These are phyloP conservation scores for Inonotus hispidus DNA, from an alignment of 1,284 basidiomycete species.

Conservation along the genomic window DNA sequence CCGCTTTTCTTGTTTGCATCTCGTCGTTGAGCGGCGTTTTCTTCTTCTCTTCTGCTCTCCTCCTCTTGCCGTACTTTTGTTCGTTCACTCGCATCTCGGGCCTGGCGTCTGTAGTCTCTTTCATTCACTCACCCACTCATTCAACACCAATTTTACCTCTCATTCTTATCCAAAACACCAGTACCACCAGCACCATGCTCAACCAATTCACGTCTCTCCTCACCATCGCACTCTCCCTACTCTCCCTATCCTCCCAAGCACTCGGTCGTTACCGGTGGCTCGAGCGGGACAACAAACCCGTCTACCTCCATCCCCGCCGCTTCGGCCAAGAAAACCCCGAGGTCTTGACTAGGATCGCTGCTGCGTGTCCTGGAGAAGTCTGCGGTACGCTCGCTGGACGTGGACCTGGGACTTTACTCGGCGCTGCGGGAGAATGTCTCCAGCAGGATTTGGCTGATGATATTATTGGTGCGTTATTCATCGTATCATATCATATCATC, in stretches of 20 bases:
- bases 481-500: too few species aligned
- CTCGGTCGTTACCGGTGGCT: conserved; percentile 42
- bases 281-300: conserved; percentile 41
- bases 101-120: conserved; percentile 43
- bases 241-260: conserved; percentile 36
- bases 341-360: conserved; percentile 40
- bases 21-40: conserved; percentile 42
- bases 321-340: conserved; percentile 49
- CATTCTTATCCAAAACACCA: conserved; percentile 23
- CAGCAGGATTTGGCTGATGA: conserved; percentile 57
- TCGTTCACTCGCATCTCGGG: conserved; percentile 30
- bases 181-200: conserved; percentile 36
- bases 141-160: conserved; percentile 21
- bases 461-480: conserved; percentile 43
- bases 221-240: conserved; percentile 30
- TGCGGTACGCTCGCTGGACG: conserved; percentile 47
- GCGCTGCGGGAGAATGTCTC: conserved; percentile 48
- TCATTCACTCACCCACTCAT: conserved; percentile 26
- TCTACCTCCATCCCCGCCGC: conserved; percentile 45
- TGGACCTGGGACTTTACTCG: conserved; percentile 48
- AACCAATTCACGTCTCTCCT: conserved; percentile 35
- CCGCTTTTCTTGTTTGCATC: conserved; percentile 25
- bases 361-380: conserved; percentile 47
- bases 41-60: too few species aligned
- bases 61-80: conserved; percentile 26